Percentiles rank a stretch among this genome's conserved stretches.
Evolutionary conservation across 2,329 filamentous ascomycete genomes (phyloP).

Genomic region (Herpotrichia juniperi): DNA sequence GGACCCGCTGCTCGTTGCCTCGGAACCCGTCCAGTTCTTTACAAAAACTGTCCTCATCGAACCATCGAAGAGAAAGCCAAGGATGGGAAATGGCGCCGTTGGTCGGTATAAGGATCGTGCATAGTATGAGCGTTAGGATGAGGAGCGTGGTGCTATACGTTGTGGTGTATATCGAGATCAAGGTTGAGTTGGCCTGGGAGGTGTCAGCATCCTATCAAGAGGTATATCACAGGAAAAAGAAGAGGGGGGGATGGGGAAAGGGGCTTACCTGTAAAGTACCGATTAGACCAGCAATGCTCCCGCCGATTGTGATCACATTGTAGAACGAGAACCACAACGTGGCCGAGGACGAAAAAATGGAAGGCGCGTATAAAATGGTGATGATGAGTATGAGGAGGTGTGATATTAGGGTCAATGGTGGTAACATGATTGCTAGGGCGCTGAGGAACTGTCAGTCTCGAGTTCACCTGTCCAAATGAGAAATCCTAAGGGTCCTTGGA

Average conservation of each 20-base stretch:
- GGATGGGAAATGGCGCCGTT: too few relatives aligned
- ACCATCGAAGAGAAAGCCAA: conserved; percentile 20
- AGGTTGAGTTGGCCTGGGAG: conserved; percentile 24
- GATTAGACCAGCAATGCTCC: conserved; percentile 50
- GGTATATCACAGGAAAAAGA: too few relatives aligned
- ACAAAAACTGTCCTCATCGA: conserved; percentile 29
- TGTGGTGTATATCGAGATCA: conserved; percentile 33
- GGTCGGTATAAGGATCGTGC: conserved; percentile 31
- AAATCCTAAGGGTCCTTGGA: background rate
- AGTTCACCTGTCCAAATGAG: background rate
- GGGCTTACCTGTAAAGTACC: conserved; percentile 51
- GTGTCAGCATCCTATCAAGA: too few relatives aligned
- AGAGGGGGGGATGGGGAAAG: conserved; percentile 1
- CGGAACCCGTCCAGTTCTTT: conserved; percentile 32
- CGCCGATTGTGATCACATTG: conserved; percentile 46
- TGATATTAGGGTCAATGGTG: conserved; percentile 31
- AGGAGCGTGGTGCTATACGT: conserved; percentile 33
- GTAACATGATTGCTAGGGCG: conserved; percentile 34
- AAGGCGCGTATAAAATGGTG: conserved; percentile 11
- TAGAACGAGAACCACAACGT: conserved; percentile 44
- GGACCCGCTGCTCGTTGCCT: conserved; percentile 35
- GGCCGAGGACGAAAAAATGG: conserved; percentile 17
- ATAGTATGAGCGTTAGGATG: conserved; percentile 32
- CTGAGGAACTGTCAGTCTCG: conserved; percentile 14
- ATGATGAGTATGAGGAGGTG: conserved; percentile 33